Conservation (phyloP, 139 green algal genomes). For the Volvox reticuliferus region DNA sequence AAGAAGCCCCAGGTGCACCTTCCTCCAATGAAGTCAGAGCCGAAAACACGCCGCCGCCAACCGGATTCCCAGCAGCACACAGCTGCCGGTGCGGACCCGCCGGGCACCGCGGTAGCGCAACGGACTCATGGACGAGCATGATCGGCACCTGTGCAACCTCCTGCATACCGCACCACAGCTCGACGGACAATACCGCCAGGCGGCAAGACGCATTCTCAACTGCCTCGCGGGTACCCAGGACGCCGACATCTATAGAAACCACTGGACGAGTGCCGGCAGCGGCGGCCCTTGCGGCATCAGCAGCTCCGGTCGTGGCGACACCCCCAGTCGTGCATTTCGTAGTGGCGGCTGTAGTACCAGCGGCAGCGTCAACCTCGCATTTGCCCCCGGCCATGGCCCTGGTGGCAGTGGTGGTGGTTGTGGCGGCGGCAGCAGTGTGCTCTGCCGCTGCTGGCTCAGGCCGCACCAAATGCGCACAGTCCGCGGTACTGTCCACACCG, state of each 20-base stretch:
- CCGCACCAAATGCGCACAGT: too few species aligned
- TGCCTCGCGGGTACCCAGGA: neutral
- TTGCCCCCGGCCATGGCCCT: too few species aligned
- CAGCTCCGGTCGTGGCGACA: neutral
- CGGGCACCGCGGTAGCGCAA: neutral
- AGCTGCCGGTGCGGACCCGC: too few species aligned
- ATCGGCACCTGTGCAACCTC: neutral
- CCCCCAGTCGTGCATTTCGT: neutral
- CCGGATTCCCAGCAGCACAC: neutral
- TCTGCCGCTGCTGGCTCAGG: too few species aligned
- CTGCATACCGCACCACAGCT: slow-evolving; percentile 26
- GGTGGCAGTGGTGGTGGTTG: too few species aligned
- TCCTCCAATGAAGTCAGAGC: too few species aligned
- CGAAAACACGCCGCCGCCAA: neutral
- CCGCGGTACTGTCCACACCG: neutral
- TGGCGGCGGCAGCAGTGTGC: too few species aligned
- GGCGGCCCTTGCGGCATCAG: neutral
- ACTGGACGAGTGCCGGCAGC: neutral
- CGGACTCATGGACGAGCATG: neutral
- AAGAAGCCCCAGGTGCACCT: too few species aligned
- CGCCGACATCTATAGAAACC: neutral
- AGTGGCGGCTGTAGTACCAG: too few species aligned
- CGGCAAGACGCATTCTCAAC: neutral
- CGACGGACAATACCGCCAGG: neutral
- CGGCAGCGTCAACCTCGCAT: neutral